Conservation (phyloP, 805 yeast species). For the Candida odintsovae region DNA sequence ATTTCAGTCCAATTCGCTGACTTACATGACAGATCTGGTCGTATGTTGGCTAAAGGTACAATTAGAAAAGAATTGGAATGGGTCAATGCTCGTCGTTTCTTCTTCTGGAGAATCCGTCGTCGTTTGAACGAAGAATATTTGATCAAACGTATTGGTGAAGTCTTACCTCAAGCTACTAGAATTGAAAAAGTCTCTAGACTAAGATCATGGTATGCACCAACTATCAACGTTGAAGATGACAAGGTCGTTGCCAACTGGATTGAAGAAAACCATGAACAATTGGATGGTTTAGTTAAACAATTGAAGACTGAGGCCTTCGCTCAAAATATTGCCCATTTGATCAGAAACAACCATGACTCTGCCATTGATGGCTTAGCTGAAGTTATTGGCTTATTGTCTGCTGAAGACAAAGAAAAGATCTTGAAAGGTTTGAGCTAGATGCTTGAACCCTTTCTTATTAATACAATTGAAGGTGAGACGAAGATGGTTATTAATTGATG, state of each 20-base stretch:
- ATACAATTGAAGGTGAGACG: not conserved
- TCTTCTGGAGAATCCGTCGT: constrained; percentile 98
- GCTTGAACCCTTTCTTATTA: not conserved
- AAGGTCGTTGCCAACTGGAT: constrained; percentile 78
- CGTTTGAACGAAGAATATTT: constrained; percentile 90
- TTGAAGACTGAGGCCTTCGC: constrained; percentile 64
- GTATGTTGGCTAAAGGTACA: constrained; percentile 94
- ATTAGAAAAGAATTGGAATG: constrained; percentile 82
- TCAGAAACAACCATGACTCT: constrained; percentile 48
- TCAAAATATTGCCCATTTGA: constrained; percentile 53
- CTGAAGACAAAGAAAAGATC: constrained; percentile 47
- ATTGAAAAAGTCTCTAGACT: constrained; percentile 82
- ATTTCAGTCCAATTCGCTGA: constrained; percentile 95
- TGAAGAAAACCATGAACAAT: constrained; percentile 64
- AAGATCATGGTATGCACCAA: constrained; percentile 78
- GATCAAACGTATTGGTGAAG: constrained; percentile 64
- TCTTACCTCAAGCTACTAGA: constrained; percentile 53
- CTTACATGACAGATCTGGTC: constrained; percentile 93
- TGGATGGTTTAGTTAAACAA: constrained; percentile 56
- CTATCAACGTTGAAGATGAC: constrained; percentile 67
- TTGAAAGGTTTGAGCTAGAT: constrained; percentile 28
- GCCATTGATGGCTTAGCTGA: constrained; percentile 51
- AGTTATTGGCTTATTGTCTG: constrained; percentile 44
- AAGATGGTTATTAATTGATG: not conserved
- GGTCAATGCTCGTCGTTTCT: constrained; percentile 86